Evolutionary conservation across 2,329 filamentous ascomycete genomes (phyloP).

Genomic region (Ascochyta rabiei): DNA sequence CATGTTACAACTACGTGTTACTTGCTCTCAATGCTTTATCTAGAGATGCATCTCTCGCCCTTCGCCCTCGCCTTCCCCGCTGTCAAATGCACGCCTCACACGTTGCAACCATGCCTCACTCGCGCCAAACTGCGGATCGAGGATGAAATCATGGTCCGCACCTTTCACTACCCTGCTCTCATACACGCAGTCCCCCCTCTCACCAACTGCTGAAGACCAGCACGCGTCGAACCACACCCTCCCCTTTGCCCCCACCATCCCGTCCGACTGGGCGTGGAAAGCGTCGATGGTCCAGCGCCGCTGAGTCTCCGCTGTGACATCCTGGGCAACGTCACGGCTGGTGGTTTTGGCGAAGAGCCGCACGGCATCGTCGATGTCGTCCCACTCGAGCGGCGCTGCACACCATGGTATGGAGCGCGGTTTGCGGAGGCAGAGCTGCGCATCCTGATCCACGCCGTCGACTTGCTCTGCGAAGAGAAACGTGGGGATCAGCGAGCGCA

Average conservation of each 20-base stretch:
- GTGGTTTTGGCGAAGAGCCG: conserved; percentile 7
- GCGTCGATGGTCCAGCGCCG: conserved; percentile 17
- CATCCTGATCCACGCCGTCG: conserved; percentile 24
- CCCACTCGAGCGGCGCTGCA: conserved; percentile 13
- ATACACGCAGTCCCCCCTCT: conserved; percentile 7
- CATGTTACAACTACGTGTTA: too few relatives aligned
- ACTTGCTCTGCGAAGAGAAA: conserved; percentile 27
- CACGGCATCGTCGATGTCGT: conserved; percentile 24
- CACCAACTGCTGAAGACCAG: conserved; percentile 9
- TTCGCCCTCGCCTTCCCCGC: background rate
- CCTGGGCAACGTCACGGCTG: background rate
- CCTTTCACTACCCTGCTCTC: conserved; percentile 15
- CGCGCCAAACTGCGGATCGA: conserved; percentile 25
- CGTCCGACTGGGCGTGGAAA: conserved; percentile 28
- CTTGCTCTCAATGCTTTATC: too few relatives aligned
- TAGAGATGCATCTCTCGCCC: too few relatives aligned
- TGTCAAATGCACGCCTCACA: conserved; percentile 13
- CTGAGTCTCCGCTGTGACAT: background rate
- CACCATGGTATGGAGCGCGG: conserved; percentile 20
- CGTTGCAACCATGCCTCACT: conserved; percentile 22
- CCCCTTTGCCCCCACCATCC: conserved; percentile 29
- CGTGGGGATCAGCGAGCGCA: conserved; percentile 16
- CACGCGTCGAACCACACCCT: conserved; percentile 27
- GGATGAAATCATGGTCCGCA: conserved; percentile 27
- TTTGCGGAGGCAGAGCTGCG: conserved; percentile 28